These are phyloP conservation scores for Thermomucor indicae-seudaticae DNA, from an alignment of 371 early-diverging fungal genomes.

Conservation along the genomic window DNA sequence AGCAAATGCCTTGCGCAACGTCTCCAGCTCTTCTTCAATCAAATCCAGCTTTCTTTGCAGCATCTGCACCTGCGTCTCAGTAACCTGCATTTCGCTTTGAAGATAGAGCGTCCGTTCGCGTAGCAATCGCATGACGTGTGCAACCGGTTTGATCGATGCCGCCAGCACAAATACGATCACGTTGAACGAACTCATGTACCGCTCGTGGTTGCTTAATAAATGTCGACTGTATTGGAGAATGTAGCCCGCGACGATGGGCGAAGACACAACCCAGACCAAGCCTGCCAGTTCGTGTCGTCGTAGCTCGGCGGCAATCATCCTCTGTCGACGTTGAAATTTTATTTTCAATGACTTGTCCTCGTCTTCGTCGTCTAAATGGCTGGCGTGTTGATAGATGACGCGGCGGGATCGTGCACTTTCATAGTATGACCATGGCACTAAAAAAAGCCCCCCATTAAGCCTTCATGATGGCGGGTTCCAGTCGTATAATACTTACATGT, in stretches of 20 bases:
- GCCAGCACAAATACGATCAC: constrained; percentile 62
- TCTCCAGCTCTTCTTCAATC: constrained; percentile 54
- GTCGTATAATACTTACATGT: constrained; percentile 36
- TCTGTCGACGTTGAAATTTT: constrained; percentile 28
- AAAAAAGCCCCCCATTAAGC: not conserved
- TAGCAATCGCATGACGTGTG: constrained; percentile 49
- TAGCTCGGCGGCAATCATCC: constrained; percentile 39
- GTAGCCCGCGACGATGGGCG: constrained; percentile 59
- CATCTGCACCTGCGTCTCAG: constrained; percentile 43
- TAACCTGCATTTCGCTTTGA: constrained; percentile 52
- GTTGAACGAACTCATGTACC: constrained; percentile 59
- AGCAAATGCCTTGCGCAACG: constrained; percentile 55
- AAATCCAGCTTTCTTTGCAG: constrained; percentile 40
- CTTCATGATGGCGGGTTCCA: not conserved
- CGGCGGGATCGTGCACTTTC: constrained; percentile 58
- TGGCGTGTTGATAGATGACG: constrained; percentile 26
- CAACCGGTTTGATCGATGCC: constrained; percentile 54
- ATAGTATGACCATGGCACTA: constrained; percentile 70
- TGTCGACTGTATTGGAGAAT: constrained; percentile 50
- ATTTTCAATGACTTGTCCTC: constrained; percentile 14
- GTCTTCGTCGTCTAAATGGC: constrained; percentile 6
- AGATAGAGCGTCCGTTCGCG: constrained; percentile 52
- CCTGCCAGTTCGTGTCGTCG: constrained; percentile 52
- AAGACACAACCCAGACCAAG: constrained; percentile 44
- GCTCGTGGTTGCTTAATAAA: constrained; percentile 51